Conservation (phyloP, 441 rosid species). For the Gossypium gossypioides region DNA sequence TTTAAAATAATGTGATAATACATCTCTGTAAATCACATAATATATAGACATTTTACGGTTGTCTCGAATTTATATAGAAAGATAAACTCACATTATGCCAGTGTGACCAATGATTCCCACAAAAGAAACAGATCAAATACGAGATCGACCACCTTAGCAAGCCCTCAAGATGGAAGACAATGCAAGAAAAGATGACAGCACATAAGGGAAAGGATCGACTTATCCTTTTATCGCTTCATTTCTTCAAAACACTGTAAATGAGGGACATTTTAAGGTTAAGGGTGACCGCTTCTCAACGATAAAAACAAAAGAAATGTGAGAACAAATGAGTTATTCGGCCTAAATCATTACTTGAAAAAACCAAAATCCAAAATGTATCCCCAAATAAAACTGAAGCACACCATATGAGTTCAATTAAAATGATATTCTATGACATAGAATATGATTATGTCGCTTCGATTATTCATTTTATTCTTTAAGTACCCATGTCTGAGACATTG, state of each 20-base stretch:
- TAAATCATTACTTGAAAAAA: not conserved
- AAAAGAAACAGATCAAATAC: constrained; percentile 16
- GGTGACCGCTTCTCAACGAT: not conserved
- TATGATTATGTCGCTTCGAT: not conserved
- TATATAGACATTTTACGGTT: not conserved
- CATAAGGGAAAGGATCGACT: constrained; percentile 3
- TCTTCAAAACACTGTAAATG: constrained; percentile 63
- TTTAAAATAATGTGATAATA: not conserved
- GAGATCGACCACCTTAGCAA: constrained; percentile 7
- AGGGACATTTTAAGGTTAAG: constrained; percentile 3
- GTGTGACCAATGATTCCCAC: constrained; percentile 5
- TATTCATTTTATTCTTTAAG: not conserved
- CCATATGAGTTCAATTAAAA: not conserved
- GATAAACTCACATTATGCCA: constrained; percentile 11
- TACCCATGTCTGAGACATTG: not conserved
- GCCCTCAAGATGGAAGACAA: constrained; percentile 10
- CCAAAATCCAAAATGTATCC: not conserved
- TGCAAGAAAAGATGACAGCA: constrained; percentile 17
- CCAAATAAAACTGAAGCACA: not conserved
- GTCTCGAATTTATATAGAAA: constrained; percentile 10
- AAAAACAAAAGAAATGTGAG: not conserved
- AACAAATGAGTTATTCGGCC: not conserved
- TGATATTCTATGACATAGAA: not conserved
- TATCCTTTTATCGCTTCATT: constrained; percentile 25
- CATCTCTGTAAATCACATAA: not conserved